These are phyloP conservation scores for Colletotrichum costaricense DNA, from an alignment of 2,329 filamentous ascomycete species.

Conservation along the genomic window DNA sequence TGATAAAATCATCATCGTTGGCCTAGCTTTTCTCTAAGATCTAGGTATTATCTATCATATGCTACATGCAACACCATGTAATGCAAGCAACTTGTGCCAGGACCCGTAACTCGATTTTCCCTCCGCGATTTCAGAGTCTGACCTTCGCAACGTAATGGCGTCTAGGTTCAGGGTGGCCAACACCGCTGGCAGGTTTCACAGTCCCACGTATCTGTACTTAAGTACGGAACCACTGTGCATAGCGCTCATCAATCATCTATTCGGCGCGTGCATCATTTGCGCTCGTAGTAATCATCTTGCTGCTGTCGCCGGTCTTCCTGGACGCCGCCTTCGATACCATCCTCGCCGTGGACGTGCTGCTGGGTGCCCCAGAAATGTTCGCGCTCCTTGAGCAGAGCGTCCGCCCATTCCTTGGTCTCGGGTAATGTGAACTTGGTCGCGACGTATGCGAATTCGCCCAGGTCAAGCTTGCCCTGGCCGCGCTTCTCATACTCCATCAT, in stretches of 20 bases:
- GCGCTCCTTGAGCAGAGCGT: conserved; percentile 80
- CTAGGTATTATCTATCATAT: neutral
- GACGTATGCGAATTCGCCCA: conserved; percentile 90
- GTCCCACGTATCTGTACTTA: neutral
- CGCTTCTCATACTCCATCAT: conserved; percentile 95
- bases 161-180: neutral
- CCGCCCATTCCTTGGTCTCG: conserved; percentile 85
- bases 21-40: neutral
- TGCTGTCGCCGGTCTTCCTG: conserved; percentile 48
- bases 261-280: conserved; percentile 4
- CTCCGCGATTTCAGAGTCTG: neutral
- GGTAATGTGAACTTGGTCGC: conserved; percentile 76
- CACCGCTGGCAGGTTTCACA: neutral
- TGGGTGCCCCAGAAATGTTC: conserved; percentile 75
- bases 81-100: neutral
- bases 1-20: neutral
- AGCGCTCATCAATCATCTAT: too few relatives aligned
- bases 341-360: conserved; percentile 59
- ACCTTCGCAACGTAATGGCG: neutral
- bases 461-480: conserved; percentile 73
- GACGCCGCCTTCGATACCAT: conserved; percentile 52
- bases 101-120: neutral
- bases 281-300: conserved; percentile 63
- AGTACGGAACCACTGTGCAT: neutral
- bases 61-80: neutral